Conservation (phyloP, 306 rosid genomes). For the Acmispon strigosus region DNA sequence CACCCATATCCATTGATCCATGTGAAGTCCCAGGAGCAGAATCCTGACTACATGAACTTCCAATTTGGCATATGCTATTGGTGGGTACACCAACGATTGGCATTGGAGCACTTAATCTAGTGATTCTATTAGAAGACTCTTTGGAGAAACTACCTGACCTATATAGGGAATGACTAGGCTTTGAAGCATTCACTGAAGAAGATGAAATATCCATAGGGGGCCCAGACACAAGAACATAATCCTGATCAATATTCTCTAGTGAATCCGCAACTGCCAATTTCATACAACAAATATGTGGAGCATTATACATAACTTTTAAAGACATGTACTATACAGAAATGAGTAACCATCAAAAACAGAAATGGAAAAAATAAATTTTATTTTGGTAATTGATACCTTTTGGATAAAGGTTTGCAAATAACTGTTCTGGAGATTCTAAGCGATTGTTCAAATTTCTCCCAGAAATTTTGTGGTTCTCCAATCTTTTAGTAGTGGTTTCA, state of each 20-base stretch:
- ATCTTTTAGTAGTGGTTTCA: constrained; percentile 37
- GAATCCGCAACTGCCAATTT: constrained; percentile 61
- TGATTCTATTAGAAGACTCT: constrained; percentile 36
- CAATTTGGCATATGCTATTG: constrained; percentile 47
- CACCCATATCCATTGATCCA: constrained; percentile 71
- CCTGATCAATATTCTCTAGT: constrained; percentile 81
- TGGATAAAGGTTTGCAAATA: constrained; percentile 34
- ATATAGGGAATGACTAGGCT: constrained; percentile 49
- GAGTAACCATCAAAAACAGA: constrained; percentile 11
- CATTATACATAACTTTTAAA: background rate
- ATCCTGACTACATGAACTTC: constrained; percentile 85
- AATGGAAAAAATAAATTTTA: constrained; percentile 12
- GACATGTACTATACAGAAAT: constrained; percentile 10
- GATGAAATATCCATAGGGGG: constrained; percentile 68
- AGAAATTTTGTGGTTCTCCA: constrained; percentile 42
- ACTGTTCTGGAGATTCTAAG: constrained; percentile 35
- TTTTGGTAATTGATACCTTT: constrained; percentile 41
- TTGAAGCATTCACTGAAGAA: constrained; percentile 53
- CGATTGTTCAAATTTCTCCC: constrained; percentile 41
- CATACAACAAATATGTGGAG: constrained; percentile 23
- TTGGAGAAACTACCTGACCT: constrained; percentile 50
- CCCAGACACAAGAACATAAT: constrained; percentile 91
- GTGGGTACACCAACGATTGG: constrained; percentile 53
- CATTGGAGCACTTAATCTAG: constrained; percentile 70
- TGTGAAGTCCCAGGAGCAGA: constrained; percentile 86